Evolutionary conservation across 495 filamentous ascomycete species (phyloP).

Genomic region (Penicillium pulvis): DNA sequence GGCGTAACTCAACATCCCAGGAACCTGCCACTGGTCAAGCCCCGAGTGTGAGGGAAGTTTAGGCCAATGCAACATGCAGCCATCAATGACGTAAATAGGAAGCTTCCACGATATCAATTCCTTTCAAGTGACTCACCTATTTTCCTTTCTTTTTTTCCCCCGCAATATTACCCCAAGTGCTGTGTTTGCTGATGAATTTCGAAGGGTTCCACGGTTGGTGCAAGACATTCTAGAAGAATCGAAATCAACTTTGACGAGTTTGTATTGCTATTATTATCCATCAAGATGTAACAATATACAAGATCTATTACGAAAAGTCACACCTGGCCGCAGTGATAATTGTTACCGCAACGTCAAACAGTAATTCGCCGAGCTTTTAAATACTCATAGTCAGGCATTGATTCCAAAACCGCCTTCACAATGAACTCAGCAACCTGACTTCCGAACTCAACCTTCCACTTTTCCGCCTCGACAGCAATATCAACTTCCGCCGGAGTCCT

Average conservation of each 20-base stretch:
- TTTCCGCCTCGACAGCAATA: slow-evolving; percentile 37
- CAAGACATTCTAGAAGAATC: neutral
- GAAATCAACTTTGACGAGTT: too few species aligned
- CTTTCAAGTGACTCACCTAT: slow-evolving; percentile 1
- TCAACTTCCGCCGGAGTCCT: slow-evolving; percentile 38
- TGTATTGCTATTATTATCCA: neutral
- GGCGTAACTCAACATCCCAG: slow-evolving; percentile 37
- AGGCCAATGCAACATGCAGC: neutral
- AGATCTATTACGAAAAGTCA: too few species aligned
- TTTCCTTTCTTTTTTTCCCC: neutral
- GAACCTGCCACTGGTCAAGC: slow-evolving; percentile 33
- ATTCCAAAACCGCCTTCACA: slow-evolving; percentile 37
- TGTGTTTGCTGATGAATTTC: neutral
- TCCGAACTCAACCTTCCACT: slow-evolving; percentile 23
- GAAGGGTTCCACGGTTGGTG: neutral
- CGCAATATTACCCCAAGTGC: neutral
- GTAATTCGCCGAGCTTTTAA: slow-evolving; percentile 34
- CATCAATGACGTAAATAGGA: slow-evolving; percentile 24
- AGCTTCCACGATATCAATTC: slow-evolving; percentile 13
- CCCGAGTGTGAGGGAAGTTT: slow-evolving; percentile 45
- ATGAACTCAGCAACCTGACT: slow-evolving; percentile 25
- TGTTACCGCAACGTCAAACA: too few species aligned
- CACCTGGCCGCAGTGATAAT: too few species aligned
- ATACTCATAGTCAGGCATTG: slow-evolving; percentile 52
- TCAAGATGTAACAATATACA: too few species aligned